Base-by-base conservation (phyloP, 345 rosid species). In the Microthlaspi erraticum region DNA sequence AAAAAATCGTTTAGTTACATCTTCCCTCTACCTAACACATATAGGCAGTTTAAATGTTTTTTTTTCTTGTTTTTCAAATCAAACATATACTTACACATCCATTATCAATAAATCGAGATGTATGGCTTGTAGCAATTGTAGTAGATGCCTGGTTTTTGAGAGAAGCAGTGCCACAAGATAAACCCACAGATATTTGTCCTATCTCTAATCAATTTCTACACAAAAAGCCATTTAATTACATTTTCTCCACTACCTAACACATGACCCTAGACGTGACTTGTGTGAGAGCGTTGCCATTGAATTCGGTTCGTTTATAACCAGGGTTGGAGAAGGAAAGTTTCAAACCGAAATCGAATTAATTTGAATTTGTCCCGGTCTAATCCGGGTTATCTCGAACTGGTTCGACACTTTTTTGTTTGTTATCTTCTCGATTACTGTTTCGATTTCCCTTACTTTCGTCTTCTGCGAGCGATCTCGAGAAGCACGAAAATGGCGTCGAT, bases 401-500 rank as follows among this genome's bases (percentile, higher is more conserved):
- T 60, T 72, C 34, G 32, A 36, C 10, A 14, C 56, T 7, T 48
- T 11, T 2, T 14, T 23, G 5, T 33, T 8, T 2, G 53, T 12
- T 18, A 38, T 39, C 20, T 51, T 73, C n/a, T 19, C 53, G n/a
- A 33, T 20, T 16, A 32, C 78, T 41, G 17, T 44, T 61, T 54
- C 34, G 20, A 16, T 33, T 57, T 57, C 75, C 37, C 54, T 57
- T 32, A 6, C 2, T 34, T 56, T 42, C 69, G 52, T 41, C 62
- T 45, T 45, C 53, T 63, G 36, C 26, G 29, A 54, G 63, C 49
- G 72, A 65, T 70, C 34, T 16, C 2, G 11, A 2, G 26, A 77
- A 73, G 83, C 54, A 48, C 49, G 17, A 43, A 45, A 66, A 73
- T 75, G 74, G 79, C 2, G 20, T 53, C 44, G 29, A 12, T 8